These are phyloP conservation scores for Lactifluus echinatus DNA, from an alignment of 768 basidiomycete genomes.

Conservation along the genomic window DNA sequence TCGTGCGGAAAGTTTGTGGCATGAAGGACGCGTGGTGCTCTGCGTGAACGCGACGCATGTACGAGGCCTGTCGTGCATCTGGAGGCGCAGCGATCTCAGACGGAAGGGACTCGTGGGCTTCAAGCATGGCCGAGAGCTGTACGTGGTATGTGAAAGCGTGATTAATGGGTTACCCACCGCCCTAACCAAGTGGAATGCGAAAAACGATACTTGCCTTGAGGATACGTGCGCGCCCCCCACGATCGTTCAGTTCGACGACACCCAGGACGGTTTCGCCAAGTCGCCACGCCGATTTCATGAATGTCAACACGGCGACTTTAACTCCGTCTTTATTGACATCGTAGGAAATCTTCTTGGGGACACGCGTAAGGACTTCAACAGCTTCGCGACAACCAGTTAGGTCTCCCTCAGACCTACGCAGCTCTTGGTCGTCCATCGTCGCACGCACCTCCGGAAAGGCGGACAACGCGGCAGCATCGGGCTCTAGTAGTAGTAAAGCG, in stretches of 20 bases:
- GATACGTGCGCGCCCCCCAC: slow-evolving; percentile 61
- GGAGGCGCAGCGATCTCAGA: slow-evolving; percentile 43
- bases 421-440: slow-evolving; percentile 21
- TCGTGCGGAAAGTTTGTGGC: slow-evolving; percentile 61
- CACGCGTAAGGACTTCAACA: slow-evolving; percentile 84
- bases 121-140: slow-evolving; percentile 81
- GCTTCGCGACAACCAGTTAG: slow-evolving; percentile 72
- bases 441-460: neutral
- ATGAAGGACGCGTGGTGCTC: slow-evolving; percentile 79
- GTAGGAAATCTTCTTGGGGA: slow-evolving; percentile 88
- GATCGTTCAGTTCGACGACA: slow-evolving; percentile 78
- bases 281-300: slow-evolving; percentile 84
- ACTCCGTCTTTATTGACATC: slow-evolving; percentile 93
- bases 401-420: slow-evolving; percentile 33
- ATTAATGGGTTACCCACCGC: neutral
- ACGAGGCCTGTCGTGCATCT: slow-evolving; percentile 30
- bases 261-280: slow-evolving; percentile 90
- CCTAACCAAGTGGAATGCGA: neutral
- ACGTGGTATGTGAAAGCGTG: neutral
- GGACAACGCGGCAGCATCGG: slow-evolving; percentile 4
- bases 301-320: slow-evolving; percentile 82
- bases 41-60: slow-evolving; percentile 69
- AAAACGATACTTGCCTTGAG: slow-evolving; percentile 48
- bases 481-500: slow-evolving; percentile 14
- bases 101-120: slow-evolving; percentile 81